Conservation (phyloP, 371 early-diverging fungal species). For the Blakeslea trispora region DNA sequence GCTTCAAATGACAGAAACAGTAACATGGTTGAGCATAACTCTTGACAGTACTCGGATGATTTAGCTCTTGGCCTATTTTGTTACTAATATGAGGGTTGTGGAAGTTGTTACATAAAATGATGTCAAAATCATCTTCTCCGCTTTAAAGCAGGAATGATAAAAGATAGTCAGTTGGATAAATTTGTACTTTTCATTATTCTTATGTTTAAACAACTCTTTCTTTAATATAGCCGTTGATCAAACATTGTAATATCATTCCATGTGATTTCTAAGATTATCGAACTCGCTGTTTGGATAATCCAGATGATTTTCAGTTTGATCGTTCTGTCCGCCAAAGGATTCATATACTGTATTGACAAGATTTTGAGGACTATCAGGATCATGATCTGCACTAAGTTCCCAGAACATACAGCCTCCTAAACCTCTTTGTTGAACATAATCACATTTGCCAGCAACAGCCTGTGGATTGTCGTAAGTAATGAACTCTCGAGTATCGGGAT, state of each 20-base stretch:
- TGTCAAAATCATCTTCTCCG: no score
- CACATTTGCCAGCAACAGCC: constrained; percentile 70
- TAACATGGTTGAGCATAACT: no score
- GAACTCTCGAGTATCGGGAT: constrained; percentile 61
- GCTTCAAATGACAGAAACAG: no score
- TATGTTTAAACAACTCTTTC: no score
- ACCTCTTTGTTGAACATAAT: constrained; percentile 62
- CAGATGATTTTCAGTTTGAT: constrained; percentile 48
- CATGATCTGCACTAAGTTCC: constrained; percentile 73
- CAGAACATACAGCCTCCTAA: constrained; percentile 88
- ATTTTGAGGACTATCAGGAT: constrained; percentile 42
- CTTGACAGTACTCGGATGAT: no score
- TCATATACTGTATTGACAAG: constrained; percentile 46
- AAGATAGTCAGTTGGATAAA: no score
- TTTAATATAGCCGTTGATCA: neutral
- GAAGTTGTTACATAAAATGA: no score
- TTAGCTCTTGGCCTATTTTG: no score
- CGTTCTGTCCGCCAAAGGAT: constrained; percentile 38
- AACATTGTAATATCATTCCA: constrained; percentile 6
- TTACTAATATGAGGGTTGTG: no score
- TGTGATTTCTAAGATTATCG: constrained; percentile 45
- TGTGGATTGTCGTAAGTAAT: constrained; percentile 82
- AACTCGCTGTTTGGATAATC: constrained; percentile 51
- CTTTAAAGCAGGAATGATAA: no score
- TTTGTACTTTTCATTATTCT: no score